Conservation (phyloP, 768 basidiomycete genomes). For the Megacollybia marginata region DNA sequence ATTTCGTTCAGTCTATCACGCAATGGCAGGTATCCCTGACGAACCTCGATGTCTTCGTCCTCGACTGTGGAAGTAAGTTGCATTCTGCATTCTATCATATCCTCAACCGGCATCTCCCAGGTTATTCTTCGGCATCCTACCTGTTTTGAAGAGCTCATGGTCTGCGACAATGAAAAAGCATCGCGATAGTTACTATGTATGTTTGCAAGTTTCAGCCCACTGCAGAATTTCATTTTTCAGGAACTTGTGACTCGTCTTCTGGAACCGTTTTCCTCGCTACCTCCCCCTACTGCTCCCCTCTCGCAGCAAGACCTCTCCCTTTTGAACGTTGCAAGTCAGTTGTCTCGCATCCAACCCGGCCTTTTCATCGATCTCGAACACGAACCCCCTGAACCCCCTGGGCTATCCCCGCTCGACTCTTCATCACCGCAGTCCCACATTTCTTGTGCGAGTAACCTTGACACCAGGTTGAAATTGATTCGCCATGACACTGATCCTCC, state of each 20-base stretch:
- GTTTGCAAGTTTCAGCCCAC: conserved; percentile 8
- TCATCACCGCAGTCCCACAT: conserved; percentile 39
- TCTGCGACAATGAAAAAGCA: conserved; percentile 47
- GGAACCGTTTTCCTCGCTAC: conserved; percentile 39
- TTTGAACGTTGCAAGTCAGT: conserved; percentile 43
- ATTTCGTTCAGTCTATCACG: conserved; percentile 2
- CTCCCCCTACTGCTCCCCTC: conserved; percentile 32
- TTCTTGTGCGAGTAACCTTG: conserved; percentile 42
- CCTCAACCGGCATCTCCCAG: conserved; percentile 23
- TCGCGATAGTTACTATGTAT: conserved; percentile 67
- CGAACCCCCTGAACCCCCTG: conserved; percentile 35
- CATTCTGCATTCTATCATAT: background rate
- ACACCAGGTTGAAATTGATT: conserved; percentile 36
- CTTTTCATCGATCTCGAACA: conserved; percentile 44
- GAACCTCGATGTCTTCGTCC: conserved; percentile 72
- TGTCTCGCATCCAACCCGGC: conserved; percentile 45
- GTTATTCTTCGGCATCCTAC: conserved; percentile 56
- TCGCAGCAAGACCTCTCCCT: conserved; percentile 40
- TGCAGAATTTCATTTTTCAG: conserved; percentile 25
- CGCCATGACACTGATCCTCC: conserved; percentile 13
- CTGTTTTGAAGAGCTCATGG: conserved; percentile 53
- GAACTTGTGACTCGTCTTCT: conserved; percentile 63
- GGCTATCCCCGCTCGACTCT: conserved; percentile 44
- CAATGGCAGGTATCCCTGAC: conserved; percentile 55
- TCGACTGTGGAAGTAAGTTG: conserved; percentile 66